phyloP scores from a whole-genome alignment of 768 basidiomycete genomes.

The Rhodotorula kratochvilovae region DNA sequence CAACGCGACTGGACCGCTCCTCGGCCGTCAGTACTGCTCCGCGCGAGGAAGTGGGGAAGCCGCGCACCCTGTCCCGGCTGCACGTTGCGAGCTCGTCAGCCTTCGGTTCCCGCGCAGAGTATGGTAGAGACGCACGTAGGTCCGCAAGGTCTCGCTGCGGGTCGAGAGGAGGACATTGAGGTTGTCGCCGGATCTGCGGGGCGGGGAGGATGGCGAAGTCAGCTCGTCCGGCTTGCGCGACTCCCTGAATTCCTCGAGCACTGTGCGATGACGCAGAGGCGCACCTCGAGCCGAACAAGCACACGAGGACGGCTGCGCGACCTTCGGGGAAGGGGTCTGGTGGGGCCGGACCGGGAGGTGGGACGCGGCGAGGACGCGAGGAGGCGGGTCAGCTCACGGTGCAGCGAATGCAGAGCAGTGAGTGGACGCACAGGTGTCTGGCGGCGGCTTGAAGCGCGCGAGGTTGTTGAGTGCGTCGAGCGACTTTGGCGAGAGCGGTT shows the following conservation, averaged over 20 bases:
- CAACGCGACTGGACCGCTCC: conserved; percentile 1
- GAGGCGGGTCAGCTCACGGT: not conserved
- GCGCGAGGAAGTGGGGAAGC: not conserved
- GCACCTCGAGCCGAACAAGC: conserved; percentile 25
- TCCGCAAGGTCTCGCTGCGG: conserved; percentile 11
- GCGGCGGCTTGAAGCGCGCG: conserved; percentile 24
- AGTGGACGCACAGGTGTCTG: conserved; percentile 7
- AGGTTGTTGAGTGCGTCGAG: conserved; percentile 22
- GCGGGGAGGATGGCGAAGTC: not conserved
- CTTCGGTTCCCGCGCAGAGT: too few species aligned
- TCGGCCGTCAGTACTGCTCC: not conserved
- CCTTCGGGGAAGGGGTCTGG: conserved; percentile 24
- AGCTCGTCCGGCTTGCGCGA: not conserved
- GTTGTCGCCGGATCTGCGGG: conserved; percentile 12
- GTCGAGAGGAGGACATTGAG: conserved; percentile 36
- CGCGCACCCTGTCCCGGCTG: conserved; percentile 33
- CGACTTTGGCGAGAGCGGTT: conserved; percentile 14
- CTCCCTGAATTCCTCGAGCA: too few species aligned
- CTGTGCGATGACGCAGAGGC: too few species aligned
- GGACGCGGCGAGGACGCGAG: not conserved
- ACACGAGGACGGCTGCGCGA: conserved; percentile 30
- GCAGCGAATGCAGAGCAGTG: not conserved
- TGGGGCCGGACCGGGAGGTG: not conserved
- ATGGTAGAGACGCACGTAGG: conserved; percentile 17
- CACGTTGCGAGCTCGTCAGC: not conserved